Percentiles rank a stretch among this genome's conserved stretches.
Conservation (phyloP, 2,329 filamentous ascomycete genomes). For the Aspergillus hiratsukae region DNA sequence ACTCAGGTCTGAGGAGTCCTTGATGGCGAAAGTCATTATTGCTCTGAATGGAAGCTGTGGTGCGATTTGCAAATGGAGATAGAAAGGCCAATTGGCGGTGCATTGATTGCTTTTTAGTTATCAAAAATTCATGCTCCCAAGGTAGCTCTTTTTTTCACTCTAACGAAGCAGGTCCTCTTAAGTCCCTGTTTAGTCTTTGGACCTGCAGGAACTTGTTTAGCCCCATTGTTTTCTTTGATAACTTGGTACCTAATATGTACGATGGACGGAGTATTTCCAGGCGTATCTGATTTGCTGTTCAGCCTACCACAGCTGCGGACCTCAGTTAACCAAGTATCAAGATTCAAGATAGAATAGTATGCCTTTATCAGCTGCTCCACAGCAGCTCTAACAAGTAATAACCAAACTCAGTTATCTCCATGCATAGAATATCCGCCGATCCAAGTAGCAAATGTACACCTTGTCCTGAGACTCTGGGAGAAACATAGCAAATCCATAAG, state of each 20-base stretch:
- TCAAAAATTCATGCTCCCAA: neutral
- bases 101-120: neutral
- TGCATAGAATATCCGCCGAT: neutral
- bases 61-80: neutral
- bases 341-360: neutral
- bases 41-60: neutral
- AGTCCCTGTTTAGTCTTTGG: neutral
- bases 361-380: neutral
- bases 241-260: neutral
- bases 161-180: neutral
- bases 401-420: neutral
- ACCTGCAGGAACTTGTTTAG: neutral
- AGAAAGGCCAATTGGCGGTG: neutral
- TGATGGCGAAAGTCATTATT: neutral
- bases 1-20: neutral
- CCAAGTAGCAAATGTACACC: neutral
- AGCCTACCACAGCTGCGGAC: conserved; percentile 1
- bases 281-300: conserved; percentile 1
- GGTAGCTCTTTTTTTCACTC: neutral
- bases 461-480: too few relatives aligned
- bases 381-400: neutral
- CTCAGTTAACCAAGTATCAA: neutral
- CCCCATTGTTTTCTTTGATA: neutral
- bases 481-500: neutral
- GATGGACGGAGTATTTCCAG: neutral